Conservation (phyloP, 352 stramenopile genomes). For the Pythium sp. region DNA sequence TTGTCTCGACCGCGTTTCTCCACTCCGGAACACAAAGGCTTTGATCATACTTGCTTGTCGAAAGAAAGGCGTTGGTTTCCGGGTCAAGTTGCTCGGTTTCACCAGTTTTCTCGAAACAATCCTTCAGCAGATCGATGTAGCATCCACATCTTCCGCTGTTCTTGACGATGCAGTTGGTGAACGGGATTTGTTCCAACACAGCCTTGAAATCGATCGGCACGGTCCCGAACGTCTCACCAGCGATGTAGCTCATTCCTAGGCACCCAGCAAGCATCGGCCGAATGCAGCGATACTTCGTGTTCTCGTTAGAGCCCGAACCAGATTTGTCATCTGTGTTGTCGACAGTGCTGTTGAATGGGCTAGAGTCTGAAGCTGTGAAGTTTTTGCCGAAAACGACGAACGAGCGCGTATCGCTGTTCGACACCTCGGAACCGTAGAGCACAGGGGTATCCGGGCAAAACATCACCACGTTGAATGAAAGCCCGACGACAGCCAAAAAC, state of each 20-base stretch:
- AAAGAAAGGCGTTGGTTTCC: slow-evolving; percentile 27
- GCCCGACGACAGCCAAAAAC: slow-evolving; percentile 60
- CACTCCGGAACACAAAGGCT: slow-evolving; percentile 58
- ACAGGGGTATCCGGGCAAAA: slow-evolving; percentile 78
- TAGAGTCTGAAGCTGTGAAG: slow-evolving; percentile 42
- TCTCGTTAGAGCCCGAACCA: slow-evolving; percentile 24
- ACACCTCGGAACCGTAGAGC: slow-evolving; percentile 63
- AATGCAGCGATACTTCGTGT: slow-evolving; percentile 32
- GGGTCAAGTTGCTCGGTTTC: slow-evolving; percentile 32
- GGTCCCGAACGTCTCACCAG: slow-evolving; percentile 35
- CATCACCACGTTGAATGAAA: slow-evolving; percentile 75
- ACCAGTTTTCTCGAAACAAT: slow-evolving; percentile 60
- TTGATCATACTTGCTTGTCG: slow-evolving; percentile 57
- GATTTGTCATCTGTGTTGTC: slow-evolving; percentile 26
- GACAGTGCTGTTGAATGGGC: slow-evolving; percentile 17
- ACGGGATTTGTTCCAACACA: slow-evolving; percentile 56
- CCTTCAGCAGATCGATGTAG: slow-evolving; percentile 66
- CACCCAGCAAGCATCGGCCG: slow-evolving; percentile 69
- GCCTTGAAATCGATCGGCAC: slow-evolving; percentile 77
- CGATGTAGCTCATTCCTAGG: slow-evolving; percentile 54
- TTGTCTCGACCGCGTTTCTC: slow-evolving; percentile 38
- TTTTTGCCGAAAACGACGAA: slow-evolving; percentile 74
- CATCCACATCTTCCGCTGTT: slow-evolving; percentile 57
- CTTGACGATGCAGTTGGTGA: slow-evolving; percentile 68
- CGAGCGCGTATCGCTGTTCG: slow-evolving; percentile 30